These are phyloP conservation scores for Trichoderma virens DNA, from an alignment of 495 filamentous ascomycete species.

Conservation along the genomic window DNA sequence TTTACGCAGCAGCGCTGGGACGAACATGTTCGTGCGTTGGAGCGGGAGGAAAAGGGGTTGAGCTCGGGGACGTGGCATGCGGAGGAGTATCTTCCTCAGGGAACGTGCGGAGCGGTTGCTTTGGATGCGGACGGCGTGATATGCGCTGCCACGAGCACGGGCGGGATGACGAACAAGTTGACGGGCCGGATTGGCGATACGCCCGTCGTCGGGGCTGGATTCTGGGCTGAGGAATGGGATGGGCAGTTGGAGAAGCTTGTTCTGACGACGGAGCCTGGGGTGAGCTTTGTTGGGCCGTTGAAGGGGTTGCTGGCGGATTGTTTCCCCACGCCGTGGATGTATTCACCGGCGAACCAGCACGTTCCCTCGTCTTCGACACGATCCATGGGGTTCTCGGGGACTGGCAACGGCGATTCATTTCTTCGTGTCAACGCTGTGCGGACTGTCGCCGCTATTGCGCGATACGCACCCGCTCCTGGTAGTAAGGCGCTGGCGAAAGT, in stretches of 20 bases:
- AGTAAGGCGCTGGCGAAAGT: slow-evolving; percentile 50
- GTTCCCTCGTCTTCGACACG: slow-evolving; percentile 24
- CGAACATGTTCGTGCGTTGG: slow-evolving; percentile 64
- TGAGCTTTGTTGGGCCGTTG: slow-evolving; percentile 33
- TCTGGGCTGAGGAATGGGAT: slow-evolving; percentile 81
- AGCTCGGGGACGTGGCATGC: slow-evolving; percentile 32
- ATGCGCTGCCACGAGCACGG: slow-evolving; percentile 77
- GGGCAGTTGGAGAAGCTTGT: slow-evolving; percentile 14
- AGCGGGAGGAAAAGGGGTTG: slow-evolving; percentile 35
- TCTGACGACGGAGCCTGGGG: slow-evolving; percentile 22
- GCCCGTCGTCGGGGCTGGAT: slow-evolving; percentile 76
- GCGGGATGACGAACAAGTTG: slow-evolving; percentile 83
- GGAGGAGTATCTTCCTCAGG: slow-evolving; percentile 66
- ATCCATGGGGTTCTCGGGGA: slow-evolving; percentile 70
- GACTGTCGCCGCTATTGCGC: slow-evolving; percentile 63
- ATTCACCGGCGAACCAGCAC: slow-evolving; percentile 24
- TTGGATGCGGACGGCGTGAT: slow-evolving; percentile 64
- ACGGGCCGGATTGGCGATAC: slow-evolving; percentile 83
- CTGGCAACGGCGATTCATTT: slow-evolving; percentile 88
- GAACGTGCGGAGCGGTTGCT: slow-evolving; percentile 77
- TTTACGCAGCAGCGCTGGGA: slow-evolving; percentile 76
- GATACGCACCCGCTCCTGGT: slow-evolving; percentile 44
- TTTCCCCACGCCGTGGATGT: slow-evolving; percentile 34
- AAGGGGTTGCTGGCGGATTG: slow-evolving; percentile 44
- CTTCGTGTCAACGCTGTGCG: slow-evolving; percentile 63